Evolutionary conservation across 371 early-diverging fungal genomes (phyloP), one percentile per base, ranked within the genome.

Genomic region (Mucor velutinosus): DNA sequence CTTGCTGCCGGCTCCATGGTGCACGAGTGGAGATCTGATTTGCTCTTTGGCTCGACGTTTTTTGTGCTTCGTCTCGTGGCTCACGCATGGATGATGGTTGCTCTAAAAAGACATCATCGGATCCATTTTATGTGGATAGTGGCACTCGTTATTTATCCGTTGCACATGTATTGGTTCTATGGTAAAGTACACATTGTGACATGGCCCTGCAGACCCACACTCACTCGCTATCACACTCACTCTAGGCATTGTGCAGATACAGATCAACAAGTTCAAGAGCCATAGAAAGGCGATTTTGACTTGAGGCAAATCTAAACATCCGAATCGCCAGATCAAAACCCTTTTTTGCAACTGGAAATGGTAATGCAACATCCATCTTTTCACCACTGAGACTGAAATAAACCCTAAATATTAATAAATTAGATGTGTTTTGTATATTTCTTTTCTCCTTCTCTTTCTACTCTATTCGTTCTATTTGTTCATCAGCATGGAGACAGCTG

Each of bases 401-500:
- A n/a, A 47, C 1, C 47, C 30, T 6, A 30, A 4, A 4, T 30
- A 30, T 35, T 8, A 8, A 35, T 10, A 35, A 45, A 45, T 15
- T 45, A 15, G 17, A 7, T 17, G n/a, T 45, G 3, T n/a, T 45
- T 15, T n/a, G n/a, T n/a, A n/a, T 3, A 19, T 21, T n/a, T 19
- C 7, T 21, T 47, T 19, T 47, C 8, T n/a, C 19, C 8, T 47
- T 21, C 19, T 47, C 19, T n/a, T 47, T 47, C 19, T n/a, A n/a
- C 15, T 47, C 19, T 47, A 7, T 47, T 47, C 17, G 5, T 47
- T 8, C 45, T 45, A 45, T 45, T 19, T 45, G n/a, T n/a, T 45
- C 19, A n/a, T 45, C 21, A 21, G 8, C 39, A 92, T 93, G 91
- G 92, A 93, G 67, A 90, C 89, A 74, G 90, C 93, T 25, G 82